Base-by-base conservation (phyloP, 257 asterid genomes). In the Ballota nigra region DNA sequence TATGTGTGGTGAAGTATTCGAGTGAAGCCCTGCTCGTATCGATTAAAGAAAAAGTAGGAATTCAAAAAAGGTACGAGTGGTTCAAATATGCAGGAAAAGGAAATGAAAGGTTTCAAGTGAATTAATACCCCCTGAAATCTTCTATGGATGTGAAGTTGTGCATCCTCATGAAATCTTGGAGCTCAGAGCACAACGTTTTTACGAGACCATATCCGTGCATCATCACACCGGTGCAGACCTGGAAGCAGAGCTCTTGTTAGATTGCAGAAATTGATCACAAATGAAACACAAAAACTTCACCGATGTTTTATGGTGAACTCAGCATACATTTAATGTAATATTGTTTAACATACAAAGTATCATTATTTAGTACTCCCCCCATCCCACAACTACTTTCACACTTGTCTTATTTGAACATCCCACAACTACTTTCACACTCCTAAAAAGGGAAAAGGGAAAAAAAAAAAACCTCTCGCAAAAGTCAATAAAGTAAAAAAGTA, bases 211-310 rank as follows among this genome's bases (percentile, higher is more conserved):
- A 90, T 36, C 97, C 98, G 20, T 89, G 97, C 97, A 92, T 86
- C 98, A 92, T 92, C 29, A 92, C 98, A 60, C 97, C 97, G 0
- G 98, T 90, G 84, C 98, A 92, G 34, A 92, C 96, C 98, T 87
- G 55, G 28, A 74, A 72, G 28, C 13, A 24, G 5, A 65, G 52
- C 12, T 69, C 66, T 59, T 24, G 75, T 77, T 57, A 58, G 65
- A 22, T n/a, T 24, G 26, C 63, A 51, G 62, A 41, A 57, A 55
- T 52, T 12, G 13, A 53, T 31, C 34, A n/a, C 43, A 22, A 69
- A 20, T 5, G 10, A 6, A 18, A 59, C 34, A 31, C 34, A 31
- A 31, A 31, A 31, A 31, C 34, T 31, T 34, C 40, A 7, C 10
- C 1, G 10, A 34, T 0, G 10, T 5, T 31, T 34, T 34, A 34